These are phyloP conservation scores for Amanita rubescens DNA, from an alignment of 768 basidiomycete species.

Conservation along the genomic window DNA sequence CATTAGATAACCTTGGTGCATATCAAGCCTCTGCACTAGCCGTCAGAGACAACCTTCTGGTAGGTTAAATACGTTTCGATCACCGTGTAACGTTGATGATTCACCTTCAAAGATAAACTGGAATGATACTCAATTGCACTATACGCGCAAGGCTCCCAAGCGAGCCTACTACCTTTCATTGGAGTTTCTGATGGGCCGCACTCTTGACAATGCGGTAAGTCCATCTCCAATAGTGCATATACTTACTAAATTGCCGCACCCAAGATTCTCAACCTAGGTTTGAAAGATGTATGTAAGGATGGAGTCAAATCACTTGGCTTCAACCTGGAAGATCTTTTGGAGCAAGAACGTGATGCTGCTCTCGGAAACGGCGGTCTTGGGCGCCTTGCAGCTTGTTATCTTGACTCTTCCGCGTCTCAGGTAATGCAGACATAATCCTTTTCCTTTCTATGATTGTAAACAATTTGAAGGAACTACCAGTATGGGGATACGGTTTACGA, in stretches of 20 bases:
- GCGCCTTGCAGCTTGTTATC: constrained; percentile 94
- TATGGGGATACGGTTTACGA: constrained; percentile 92
- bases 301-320: constrained; percentile 80
- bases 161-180: constrained; percentile 94
- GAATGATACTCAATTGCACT: constrained; percentile 74
- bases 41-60: constrained; percentile 82
- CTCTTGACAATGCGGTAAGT: constrained; percentile 58
- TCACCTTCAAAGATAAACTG: constrained; percentile 54
- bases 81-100: not conserved
- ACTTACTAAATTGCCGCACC: constrained; percentile 18
- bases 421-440: constrained; percentile 55
- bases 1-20: constrained; percentile 65
- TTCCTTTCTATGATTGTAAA: constrained; percentile 29
- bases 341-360: constrained; percentile 88
- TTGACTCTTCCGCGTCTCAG: constrained; percentile 86
- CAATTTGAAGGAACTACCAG: constrained; percentile 60
- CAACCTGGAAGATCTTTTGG: constrained; percentile 79
- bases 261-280: constrained; percentile 78
- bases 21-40: constrained; percentile 90
- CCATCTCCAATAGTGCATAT: constrained; percentile 7
- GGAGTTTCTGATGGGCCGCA: constrained; percentile 85
- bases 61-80: constrained; percentile 24
- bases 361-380: constrained; percentile 95
- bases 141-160: constrained; percentile 80
- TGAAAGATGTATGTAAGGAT: constrained; percentile 68